Base-by-base conservation (phyloP, 1,139 yeast genomes). In the Zygosaccharomyces pseudobailii region DNA sequence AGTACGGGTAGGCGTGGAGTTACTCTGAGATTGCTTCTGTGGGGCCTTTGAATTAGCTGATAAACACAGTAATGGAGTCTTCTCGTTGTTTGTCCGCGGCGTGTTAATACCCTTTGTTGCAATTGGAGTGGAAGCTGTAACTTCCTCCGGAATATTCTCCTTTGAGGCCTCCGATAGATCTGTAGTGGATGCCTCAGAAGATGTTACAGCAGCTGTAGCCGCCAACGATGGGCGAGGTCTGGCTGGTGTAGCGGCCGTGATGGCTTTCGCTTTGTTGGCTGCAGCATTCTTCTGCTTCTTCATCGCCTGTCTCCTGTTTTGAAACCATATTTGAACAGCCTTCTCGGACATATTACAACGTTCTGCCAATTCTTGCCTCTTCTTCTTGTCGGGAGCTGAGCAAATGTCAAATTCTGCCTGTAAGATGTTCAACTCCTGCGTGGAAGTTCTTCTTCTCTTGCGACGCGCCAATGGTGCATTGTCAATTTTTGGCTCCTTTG, bases 291-390 rank as follows among this genome's bases (percentile, higher is more conserved):
- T 45, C 31, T 53, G 53, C 36, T 48, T 55, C 35, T 53, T 80
- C 55, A 82, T 69, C 37, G 89, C 78, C 70, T 92, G 98, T 67
- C 98, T 81, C 66, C 82, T 86, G 69, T 92, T 92, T 69, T 92
- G 98, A 69, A 92, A 92, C 98, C 98, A 92, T 55, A 92, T 88
- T 70, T 92, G 97, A 27, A 92, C 95, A 1, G 97, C 95, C 66
- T 89, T 89, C 66, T 89, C 97, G n/a, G 92, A 79, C 97, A 90
- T 92, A 54, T 81, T 80, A 37, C 92, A 95, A 54, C 75, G 79
- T 31, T 71, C 68, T 13, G 97, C 95, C 56, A 92, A 86, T 54
- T 80, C 84, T 40, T 80, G 74, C 57, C 97, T 79, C 60, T 85
- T 76, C 43, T 76, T 70, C 65, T 84, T 84, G 65, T 85, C 84